A percentile compares a stretch with the other conserved stretches of the same genome.
Conservation (phyloP, 192 early-diverging fungal species). For the Mortierella claussenii region DNA sequence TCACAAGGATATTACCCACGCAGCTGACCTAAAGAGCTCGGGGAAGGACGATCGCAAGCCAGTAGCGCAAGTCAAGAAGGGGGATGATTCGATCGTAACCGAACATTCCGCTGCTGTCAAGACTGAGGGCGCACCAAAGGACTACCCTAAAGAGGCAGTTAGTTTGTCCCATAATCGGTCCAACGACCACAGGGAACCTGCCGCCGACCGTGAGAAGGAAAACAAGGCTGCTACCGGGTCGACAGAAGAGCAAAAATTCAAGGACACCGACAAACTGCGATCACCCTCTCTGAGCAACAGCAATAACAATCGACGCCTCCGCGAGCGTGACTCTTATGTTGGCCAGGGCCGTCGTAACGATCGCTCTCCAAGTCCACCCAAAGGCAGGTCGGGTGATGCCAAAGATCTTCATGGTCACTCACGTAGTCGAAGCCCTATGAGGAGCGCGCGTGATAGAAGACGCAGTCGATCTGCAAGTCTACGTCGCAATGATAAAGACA, state of each 20-base stretch:
- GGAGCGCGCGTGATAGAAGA: background rate
- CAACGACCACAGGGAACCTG: background rate
- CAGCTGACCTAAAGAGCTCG: too few relatives aligned
- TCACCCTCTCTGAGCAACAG: background rate
- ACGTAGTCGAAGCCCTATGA: constrained; percentile 1
- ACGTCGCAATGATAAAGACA: constrained; percentile 1
- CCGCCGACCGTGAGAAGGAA: background rate
- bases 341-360: constrained; percentile 10
- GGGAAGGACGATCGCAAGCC: too few relatives aligned
- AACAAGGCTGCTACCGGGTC: background rate
- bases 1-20: too few relatives aligned
- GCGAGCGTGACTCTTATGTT: constrained; percentile 14
- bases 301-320: background rate
- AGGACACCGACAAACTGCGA: background rate
- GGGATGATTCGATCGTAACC: too few relatives aligned
- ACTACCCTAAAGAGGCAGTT: background rate
- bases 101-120: too few relatives aligned
- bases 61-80: too few relatives aligned
- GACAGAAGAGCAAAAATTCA: background rate
- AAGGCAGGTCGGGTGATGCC: constrained; percentile 1
- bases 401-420: constrained; percentile 12
- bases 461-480: constrained; percentile 11
- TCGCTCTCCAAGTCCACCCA: constrained; percentile 10
- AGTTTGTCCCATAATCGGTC: background rate
- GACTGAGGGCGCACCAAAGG: too few relatives aligned